Conservation (phyloP, 208 protist genomes). For the Porcisia hertigi region DNA sequence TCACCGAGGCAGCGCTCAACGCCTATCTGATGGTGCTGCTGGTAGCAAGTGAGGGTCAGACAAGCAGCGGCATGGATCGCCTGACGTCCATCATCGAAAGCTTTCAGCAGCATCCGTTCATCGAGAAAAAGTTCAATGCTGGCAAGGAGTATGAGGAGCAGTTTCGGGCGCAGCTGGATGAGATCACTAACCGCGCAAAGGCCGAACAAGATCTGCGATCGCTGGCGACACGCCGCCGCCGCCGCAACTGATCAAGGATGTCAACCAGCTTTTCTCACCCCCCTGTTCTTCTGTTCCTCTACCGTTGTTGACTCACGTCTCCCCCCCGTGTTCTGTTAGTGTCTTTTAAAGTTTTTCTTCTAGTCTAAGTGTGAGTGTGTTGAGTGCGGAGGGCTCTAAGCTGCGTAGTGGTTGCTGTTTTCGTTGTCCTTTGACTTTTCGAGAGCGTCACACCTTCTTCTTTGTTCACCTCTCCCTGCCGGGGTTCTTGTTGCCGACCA, state of each 20-base stretch:
- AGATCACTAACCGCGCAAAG: constrained; percentile 62
- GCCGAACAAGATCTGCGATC: constrained; percentile 76
- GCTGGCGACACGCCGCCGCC: constrained; percentile 44
- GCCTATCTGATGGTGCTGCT: constrained; percentile 84
- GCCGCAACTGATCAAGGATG: constrained; percentile 21
- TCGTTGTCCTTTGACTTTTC: neutral
- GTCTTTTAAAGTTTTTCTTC: constrained; percentile 1
- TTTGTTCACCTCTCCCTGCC: neutral
- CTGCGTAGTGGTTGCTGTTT: neutral
- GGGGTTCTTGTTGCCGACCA: no score
- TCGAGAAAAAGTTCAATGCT: constrained; percentile 58
- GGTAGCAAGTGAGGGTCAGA: constrained; percentile 67
- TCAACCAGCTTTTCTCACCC: neutral
- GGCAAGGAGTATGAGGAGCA: constrained; percentile 52
- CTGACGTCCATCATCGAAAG: constrained; percentile 74
- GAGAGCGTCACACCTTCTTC: neutral
- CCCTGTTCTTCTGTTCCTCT: neutral
- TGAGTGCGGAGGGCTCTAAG: neutral
- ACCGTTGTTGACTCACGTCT: neutral
- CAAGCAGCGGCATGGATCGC: constrained; percentile 65
- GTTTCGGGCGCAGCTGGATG: constrained; percentile 64
- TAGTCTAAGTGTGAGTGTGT: neutral
- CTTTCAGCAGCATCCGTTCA: constrained; percentile 59
- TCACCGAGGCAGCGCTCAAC: constrained; percentile 64
- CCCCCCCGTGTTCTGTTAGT: constrained; percentile 8